Percentiles rank a stretch among this genome's conserved stretches.
Conservation (phyloP, 2,329 filamentous ascomycete species). For the Sclerotinia minor region DNA sequence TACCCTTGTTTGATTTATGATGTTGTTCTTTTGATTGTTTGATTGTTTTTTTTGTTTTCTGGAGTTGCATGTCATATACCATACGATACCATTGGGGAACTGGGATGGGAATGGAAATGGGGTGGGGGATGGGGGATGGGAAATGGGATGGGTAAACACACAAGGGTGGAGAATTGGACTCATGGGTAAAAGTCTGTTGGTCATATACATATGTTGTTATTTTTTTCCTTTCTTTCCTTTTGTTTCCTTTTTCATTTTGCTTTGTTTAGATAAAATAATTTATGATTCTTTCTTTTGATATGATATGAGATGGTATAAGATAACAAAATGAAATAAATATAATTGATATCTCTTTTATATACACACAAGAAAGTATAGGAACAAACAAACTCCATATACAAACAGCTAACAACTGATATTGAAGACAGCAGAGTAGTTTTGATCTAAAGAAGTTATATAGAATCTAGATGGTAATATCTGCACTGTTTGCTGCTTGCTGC, state of each 20-base stretch:
- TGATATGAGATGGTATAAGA: neutral
- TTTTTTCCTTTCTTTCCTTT: neutral
- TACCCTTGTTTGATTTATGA: neutral
- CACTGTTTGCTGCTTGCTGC: too few species aligned
- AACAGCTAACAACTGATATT: too few species aligned
- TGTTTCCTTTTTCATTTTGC: neutral
- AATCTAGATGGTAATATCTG: too few species aligned
- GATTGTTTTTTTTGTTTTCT: neutral
- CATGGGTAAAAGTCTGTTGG: neutral
- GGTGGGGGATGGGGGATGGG: neutral
- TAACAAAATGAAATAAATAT: neutral
- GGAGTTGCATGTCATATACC: slow-evolving; percentile 2
- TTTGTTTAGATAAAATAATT: neutral
- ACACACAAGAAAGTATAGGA: neutral
- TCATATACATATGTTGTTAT: neutral
- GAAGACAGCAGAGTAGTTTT: too few species aligned
- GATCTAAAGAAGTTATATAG: too few species aligned
- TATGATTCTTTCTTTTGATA: neutral
- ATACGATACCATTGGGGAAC: neutral
- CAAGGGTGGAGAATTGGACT: neutral
- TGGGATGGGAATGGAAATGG: neutral
- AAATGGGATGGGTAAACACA: neutral
- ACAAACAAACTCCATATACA: too few species aligned
- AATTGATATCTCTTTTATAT: slow-evolving; percentile 2
- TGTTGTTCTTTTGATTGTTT: neutral